Evolutionary conservation across 805 yeast genomes (phyloP), one percentile per base, ranked within the genome.

Genomic region (Ogataea kodamae): DNA sequence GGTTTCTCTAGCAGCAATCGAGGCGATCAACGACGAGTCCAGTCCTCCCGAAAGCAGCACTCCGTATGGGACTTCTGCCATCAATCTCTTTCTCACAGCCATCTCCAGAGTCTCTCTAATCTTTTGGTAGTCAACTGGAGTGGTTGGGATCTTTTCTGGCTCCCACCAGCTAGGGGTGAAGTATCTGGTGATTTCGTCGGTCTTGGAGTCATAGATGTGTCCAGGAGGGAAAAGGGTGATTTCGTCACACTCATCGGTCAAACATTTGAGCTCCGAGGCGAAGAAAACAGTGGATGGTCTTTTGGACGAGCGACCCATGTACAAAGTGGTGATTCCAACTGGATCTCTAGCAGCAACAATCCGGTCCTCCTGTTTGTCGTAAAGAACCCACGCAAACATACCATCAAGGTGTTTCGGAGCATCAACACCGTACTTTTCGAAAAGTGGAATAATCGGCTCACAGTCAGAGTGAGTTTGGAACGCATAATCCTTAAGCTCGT

Each of bases 11-110:
- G 97, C 92, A 33, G 97, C 98, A 57, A 92, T 92, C 27, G 98
- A 64, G 12, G 98, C 98, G 61, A 92, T 92, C 64, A 92, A 72
- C 14, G 96, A 87, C 28, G 97, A 88, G 63, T 92, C 99, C 56
- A 92, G 76, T 48, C 99, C 99, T 60, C 99, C 99, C 14, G 96
- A 87, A 49, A 92, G 72, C 50, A 92, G 70, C 28, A 92, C 99
- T 69, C 99, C 99, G 64, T 86, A 92, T 37, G 99, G 97, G 43
- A 92, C 99, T 71, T 92, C 99, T 37, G 97, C 92, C 99, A 92
- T 92, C 55, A 92, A 76, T 74, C 98, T 83, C 84, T 92, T 92
- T 73, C 98, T 83, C 36, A 92, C 99, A 30, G 98, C 88, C 67
- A 82, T 68, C 65, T 92, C 98, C 59, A 92, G 74, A 30, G 85